Evolutionary conservation across 148 eudicot genomes (phyloP).

Genomic region (Drosera capensis): DNA sequence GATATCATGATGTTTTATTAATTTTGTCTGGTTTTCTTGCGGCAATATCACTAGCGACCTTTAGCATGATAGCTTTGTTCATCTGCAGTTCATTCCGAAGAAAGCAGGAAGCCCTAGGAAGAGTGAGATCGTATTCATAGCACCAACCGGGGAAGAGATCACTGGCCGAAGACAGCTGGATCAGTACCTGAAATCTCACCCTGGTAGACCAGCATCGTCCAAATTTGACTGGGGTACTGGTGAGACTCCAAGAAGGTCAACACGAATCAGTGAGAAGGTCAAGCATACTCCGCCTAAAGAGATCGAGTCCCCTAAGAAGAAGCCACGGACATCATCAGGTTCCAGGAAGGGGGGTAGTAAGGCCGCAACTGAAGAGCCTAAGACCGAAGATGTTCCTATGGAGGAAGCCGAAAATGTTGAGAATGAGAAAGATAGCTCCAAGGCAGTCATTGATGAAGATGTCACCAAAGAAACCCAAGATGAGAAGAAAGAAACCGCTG

Average conservation of each 20-base stretch:
- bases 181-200: conserved; percentile 73
- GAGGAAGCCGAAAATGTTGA: conserved; percentile 31
- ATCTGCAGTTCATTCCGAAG: conserved; percentile 55
- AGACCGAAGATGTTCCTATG: conserved; percentile 13
- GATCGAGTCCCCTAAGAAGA: conserved; percentile 45
- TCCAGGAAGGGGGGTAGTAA: conserved; percentile 36
- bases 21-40: too few species aligned
- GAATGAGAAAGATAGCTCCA: conserved; percentile 9
- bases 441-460: conserved; percentile 6
- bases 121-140: conserved; percentile 54
- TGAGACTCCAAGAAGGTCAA: conserved; percentile 71
- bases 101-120: conserved; percentile 59
- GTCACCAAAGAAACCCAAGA: conserved; percentile 6
- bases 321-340: conserved; percentile 24
- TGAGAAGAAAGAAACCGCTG: conserved; percentile 8
- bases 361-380: conserved; percentile 17
- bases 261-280: conserved; percentile 61
- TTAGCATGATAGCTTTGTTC: conserved; percentile 2
- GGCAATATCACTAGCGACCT: too few species aligned
- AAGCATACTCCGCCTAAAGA: conserved; percentile 35
- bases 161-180: conserved; percentile 51
- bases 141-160: conserved; percentile 89
- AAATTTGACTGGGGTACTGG: conserved; percentile 86
- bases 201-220: conserved; percentile 49
- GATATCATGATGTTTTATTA: too few species aligned